Evolutionary conservation across 1,139 yeast species (phyloP).

Genomic region (Taphrina wiesneri): DNA sequence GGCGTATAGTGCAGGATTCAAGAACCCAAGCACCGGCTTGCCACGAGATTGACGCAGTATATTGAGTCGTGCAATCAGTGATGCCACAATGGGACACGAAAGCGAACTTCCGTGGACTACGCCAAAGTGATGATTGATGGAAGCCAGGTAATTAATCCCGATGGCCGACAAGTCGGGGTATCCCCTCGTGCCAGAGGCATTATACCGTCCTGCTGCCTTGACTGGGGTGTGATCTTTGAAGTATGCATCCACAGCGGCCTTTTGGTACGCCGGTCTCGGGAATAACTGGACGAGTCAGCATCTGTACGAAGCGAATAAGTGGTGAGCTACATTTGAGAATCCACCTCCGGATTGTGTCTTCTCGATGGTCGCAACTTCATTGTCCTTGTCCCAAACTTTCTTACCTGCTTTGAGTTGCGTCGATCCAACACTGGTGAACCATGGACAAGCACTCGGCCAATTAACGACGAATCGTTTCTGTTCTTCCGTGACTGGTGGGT

Average conservation of each 20-base stretch:
- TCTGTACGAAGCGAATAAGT: too few species aligned
- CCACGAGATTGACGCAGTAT: background rate
- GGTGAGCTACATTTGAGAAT: conserved; percentile 12
- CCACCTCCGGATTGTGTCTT: conserved; percentile 25
- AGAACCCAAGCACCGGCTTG: conserved; percentile 15
- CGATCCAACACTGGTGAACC: conserved; percentile 20
- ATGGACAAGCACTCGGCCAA: conserved; percentile 19
- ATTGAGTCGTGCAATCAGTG: conserved; percentile 13
- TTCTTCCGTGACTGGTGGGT: background rate
- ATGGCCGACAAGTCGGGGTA: conserved; percentile 22
- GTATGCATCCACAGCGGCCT: background rate
- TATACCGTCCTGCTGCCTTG: conserved; percentile 5
- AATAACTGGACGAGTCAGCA: background rate
- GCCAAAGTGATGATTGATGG: background rate
- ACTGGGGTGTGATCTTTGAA: background rate
- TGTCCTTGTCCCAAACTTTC: background rate
- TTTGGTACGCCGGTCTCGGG: conserved; percentile 8
- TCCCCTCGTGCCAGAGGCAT: conserved; percentile 1
- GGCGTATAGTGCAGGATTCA: conserved; percentile 21
- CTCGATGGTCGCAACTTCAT: background rate
- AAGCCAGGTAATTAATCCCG: conserved; percentile 10
- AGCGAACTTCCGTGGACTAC: conserved; percentile 12
- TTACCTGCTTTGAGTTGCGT: background rate
- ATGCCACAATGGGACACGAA: conserved; percentile 5
- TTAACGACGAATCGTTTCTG: conserved; percentile 5